These are phyloP conservation scores for Pseudopyricularia cyperi DNA, from an alignment of 2,329 filamentous ascomycete genomes.

Conservation along the genomic window DNA sequence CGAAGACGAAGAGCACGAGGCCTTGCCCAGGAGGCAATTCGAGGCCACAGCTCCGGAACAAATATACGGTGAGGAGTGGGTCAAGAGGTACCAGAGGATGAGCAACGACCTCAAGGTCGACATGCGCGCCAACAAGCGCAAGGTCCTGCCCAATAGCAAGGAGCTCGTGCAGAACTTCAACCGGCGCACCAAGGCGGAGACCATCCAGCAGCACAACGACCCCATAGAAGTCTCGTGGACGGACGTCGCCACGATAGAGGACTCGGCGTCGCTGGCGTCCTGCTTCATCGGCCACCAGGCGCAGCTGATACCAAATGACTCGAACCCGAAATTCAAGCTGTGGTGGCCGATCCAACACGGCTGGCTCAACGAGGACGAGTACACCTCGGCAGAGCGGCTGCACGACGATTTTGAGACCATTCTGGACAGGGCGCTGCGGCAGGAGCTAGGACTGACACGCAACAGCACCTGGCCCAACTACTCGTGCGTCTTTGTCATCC, in stretches of 20 bases:
- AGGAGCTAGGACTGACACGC: constrained; percentile 66
- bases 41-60: constrained; percentile 56
- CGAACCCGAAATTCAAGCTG: constrained; percentile 76
- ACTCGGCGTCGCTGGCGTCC: constrained; percentile 44
- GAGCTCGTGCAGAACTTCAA: constrained; percentile 95
- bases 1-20: constrained; percentile 72
- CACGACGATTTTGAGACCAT: constrained; percentile 81
- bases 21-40: constrained; percentile 59
- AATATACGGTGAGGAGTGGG: constrained; percentile 74
- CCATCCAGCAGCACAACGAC: constrained; percentile 90
- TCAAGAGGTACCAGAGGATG: constrained; percentile 67
- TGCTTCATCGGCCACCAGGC: constrained; percentile 76
- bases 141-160: constrained; percentile 93
- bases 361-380: constrained; percentile 83
- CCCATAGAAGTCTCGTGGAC: constrained; percentile 93
- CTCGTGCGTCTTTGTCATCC: constrained; percentile 93
- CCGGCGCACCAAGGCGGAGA: constrained; percentile 66
- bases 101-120: constrained; percentile 75
- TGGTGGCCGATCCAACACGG: constrained; percentile 86
- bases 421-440: constrained; percentile 72
- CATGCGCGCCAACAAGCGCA: constrained; percentile 87
- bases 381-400: constrained; percentile 64
- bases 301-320: constrained; percentile 77
- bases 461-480: constrained; percentile 81
- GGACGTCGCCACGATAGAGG: constrained; percentile 53